phyloP scores from a whole-genome alignment of 2,329 filamentous ascomycete genomes.

The Cucurbitaria berberidis region DNA sequence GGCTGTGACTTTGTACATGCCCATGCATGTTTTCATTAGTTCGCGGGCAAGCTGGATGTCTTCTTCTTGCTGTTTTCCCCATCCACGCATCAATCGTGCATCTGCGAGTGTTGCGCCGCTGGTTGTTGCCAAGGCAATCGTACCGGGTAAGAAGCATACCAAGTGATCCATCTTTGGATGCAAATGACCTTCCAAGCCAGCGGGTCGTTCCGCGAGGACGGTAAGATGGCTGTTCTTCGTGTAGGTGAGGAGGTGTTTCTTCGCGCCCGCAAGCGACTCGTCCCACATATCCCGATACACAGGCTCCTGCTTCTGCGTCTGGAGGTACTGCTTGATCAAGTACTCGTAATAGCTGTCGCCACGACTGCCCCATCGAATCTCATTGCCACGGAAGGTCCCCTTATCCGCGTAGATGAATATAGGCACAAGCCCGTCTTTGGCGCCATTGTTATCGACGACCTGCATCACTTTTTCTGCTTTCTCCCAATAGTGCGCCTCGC shows the following conservation, averaged over 20 bases:
- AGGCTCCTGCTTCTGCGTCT: constrained; percentile 84
- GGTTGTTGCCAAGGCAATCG: constrained; percentile 87
- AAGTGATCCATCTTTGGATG: constrained; percentile 97
- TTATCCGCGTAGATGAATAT: constrained; percentile 85
- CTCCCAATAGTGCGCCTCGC: constrained; percentile 91
- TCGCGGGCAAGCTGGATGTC: constrained; percentile 88
- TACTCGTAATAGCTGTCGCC: constrained; percentile 99
- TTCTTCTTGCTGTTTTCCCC: constrained; percentile 80
- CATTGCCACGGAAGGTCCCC: constrained; percentile 79
- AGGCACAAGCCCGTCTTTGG: constrained; percentile 82
- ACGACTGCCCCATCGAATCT: constrained; percentile 89
- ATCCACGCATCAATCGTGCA: constrained; percentile 72
- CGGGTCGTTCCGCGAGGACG: constrained; percentile 85
- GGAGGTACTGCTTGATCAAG: constrained; percentile 96
- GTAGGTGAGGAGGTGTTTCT: constrained; percentile 91
- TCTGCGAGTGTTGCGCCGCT: constrained; percentile 76
- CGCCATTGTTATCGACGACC: constrained; percentile 81
- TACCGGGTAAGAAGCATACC: constrained; percentile 96
- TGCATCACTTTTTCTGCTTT: constrained; percentile 90
- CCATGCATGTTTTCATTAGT: constrained; percentile 96
- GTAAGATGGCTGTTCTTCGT: constrained; percentile 80
- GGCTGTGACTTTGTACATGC: constrained; percentile 89
- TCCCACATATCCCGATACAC: constrained; percentile 94
- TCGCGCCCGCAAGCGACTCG: constrained; percentile 80
- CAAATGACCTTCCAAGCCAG: constrained; percentile 69